Base-by-base conservation (phyloP, 768 basidiomycete species). In the Russula virescens region DNA sequence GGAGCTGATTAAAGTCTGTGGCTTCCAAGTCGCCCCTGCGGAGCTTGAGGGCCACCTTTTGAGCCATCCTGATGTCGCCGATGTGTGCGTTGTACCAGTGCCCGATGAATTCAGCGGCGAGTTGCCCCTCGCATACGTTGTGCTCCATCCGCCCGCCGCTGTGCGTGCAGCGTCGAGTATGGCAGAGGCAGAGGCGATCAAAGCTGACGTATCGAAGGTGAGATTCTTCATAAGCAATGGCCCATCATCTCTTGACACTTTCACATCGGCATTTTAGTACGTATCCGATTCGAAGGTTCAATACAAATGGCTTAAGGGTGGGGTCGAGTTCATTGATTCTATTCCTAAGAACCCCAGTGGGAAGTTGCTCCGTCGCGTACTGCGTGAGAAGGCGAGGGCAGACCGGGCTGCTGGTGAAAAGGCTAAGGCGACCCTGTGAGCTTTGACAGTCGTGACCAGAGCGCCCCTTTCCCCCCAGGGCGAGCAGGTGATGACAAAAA, bases 1-100 rank as follows among this genome's bases (percentile, higher is more conserved):
- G 83, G 85, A 87, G 71, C 76, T 87, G 40, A 75, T 88, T 69
- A 88, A 89, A 74, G 83, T 86, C 43, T 79, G 74, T 68, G 87
- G 88, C 5, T 86, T 85, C 71, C 87, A 89, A 69, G 87, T 89
- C 1, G 85, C 88, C 1, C 88, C 87, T 1, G 86, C 88, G 2
- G 86, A 87, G 65, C 75, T 88, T 8, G 87, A 88, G 68, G 87
- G 81, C 23, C 84, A 84, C 62, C 69, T 87, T 31, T 71, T 86
- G 26, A 80, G 76, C 45, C 84, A 88, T 65, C 73, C 78, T 1
- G 85, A 85, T 67, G 81, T 88, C 23, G 75, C 76, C 5, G 81
- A 85, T 43, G 77, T 78, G 1, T 87, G 87, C 64, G 85, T 89
- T 2, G 81, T 89, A n/a, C 81, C 84, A 0, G 68, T 85, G 25